A percentile compares a stretch with the other conserved stretches of the same genome.
Evolutionary conservation across 108 stramenopile genomes (phyloP).

Genomic region (Fragilaria radians): DNA sequence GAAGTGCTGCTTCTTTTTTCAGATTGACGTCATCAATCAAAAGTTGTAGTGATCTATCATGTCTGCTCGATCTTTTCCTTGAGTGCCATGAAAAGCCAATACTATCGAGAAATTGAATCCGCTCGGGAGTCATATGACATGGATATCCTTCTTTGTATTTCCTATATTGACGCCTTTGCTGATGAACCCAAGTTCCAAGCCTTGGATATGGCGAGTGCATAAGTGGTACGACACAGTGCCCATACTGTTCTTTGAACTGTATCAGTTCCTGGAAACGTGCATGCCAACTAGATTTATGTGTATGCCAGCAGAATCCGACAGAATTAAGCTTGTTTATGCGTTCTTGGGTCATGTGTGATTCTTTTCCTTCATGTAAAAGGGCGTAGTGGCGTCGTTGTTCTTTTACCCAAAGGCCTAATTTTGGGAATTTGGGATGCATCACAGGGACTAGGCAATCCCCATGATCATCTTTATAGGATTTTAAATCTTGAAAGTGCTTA

Average conservation of each 20-base stretch:
- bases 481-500: constrained; percentile 20
- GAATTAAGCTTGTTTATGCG: constrained; percentile 22
- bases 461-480: constrained; percentile 7
- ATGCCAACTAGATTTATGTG: constrained; percentile 31
- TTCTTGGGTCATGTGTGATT: constrained; percentile 19
- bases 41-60: not conserved
- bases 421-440: constrained; percentile 22
- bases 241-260: constrained; percentile 11
- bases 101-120: constrained; percentile 38
- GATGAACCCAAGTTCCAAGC: constrained; percentile 47
- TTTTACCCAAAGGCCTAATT: constrained; percentile 48
- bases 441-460: constrained; percentile 38
- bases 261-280: constrained; percentile 26
- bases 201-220: constrained; percentile 20
- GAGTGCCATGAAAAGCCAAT: constrained; percentile 45
- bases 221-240: constrained; percentile 36
- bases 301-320: constrained; percentile 52
- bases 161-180: too few species aligned
- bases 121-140: constrained; percentile 39
- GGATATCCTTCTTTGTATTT: constrained; percentile 33
- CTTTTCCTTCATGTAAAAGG: constrained; percentile 20
- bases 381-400: constrained; percentile 44
- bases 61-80: not conserved
- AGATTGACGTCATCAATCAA: too few species aligned
- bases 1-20: too few species aligned